Conservation (phyloP, 768 basidiomycete species). For the Amyloporia xantha region DNA sequence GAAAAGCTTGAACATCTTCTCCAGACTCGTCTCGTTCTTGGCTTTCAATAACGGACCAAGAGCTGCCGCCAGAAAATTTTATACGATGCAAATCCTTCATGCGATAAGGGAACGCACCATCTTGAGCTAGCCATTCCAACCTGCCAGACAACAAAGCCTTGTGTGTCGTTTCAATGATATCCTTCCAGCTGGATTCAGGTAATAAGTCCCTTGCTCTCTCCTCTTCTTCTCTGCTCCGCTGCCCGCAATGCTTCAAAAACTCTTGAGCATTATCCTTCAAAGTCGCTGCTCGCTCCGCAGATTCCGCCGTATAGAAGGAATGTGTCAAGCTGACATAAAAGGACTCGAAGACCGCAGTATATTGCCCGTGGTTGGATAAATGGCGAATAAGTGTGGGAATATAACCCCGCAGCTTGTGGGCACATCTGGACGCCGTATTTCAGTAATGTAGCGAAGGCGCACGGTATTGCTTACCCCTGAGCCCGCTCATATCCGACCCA, state of each 20-base stretch:
- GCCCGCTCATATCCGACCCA: conserved; percentile 55
- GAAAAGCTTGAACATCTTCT: conserved; percentile 56
- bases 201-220: conserved; percentile 47
- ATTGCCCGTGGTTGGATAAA: conserved; percentile 51
- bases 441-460: too few species aligned
- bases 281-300: conserved; percentile 29
- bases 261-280: conserved; percentile 37
- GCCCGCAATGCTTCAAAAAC: conserved; percentile 46
- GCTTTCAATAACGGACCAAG: conserved; percentile 45
- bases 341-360: conserved; percentile 48
- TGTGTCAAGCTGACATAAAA: conserved; percentile 44
- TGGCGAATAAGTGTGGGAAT: conserved; percentile 50
- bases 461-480: conserved; percentile 25
- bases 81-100: not conserved
- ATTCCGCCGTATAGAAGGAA: conserved; percentile 50
- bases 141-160: conserved; percentile 39
- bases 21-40: conserved; percentile 37
- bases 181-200: conserved; percentile 40
- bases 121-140: conserved; percentile 38
- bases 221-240: conserved; percentile 49
- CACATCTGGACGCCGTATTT: conserved; percentile 24
- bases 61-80: conserved; percentile 29
- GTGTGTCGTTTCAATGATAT: conserved; percentile 50
- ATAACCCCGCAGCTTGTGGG: conserved; percentile 32
- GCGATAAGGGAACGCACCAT: conserved; percentile 22